These are phyloP conservation scores for Suillus subalutaceus DNA, from an alignment of 768 basidiomycete species.

Conservation along the genomic window DNA sequence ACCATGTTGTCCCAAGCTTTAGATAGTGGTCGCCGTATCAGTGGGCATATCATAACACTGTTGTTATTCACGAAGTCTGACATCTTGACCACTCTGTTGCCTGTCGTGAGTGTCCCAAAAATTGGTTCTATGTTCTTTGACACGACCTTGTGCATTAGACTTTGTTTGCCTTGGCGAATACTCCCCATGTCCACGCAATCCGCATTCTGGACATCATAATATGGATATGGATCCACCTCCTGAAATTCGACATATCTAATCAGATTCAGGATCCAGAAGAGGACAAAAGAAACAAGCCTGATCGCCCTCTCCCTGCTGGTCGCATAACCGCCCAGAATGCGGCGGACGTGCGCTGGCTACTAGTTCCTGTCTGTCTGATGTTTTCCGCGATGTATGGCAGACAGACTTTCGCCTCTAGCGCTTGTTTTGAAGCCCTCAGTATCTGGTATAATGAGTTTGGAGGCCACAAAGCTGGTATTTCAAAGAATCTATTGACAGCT, in stretches of 20 bases:
- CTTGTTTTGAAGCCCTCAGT: slow-evolving; percentile 25
- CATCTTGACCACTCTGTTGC: slow-evolving; percentile 10
- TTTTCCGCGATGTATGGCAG: slow-evolving; percentile 30
- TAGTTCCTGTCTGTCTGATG: slow-evolving; percentile 29
- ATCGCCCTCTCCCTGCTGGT: slow-evolving; percentile 41
- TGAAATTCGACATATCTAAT: slow-evolving; percentile 41
- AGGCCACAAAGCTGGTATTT: slow-evolving; percentile 25
- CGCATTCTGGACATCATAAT: slow-evolving; percentile 25
- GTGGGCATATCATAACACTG: slow-evolving; percentile 16
- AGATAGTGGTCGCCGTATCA: slow-evolving; percentile 2
- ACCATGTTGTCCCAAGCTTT: slow-evolving; percentile 4
- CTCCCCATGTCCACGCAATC: slow-evolving; percentile 17
- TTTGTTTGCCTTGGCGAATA: slow-evolving; percentile 26
- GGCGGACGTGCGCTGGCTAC: slow-evolving; percentile 30
- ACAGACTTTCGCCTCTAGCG: slow-evolving; percentile 29
- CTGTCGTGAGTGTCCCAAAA: slow-evolving; percentile 2
- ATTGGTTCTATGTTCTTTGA: neutral
- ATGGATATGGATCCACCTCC: slow-evolving; percentile 44
- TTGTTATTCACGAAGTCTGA: slow-evolving; percentile 15
- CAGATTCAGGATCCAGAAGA: slow-evolving; percentile 38
- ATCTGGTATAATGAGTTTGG: slow-evolving; percentile 36
- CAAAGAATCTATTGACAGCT: slow-evolving; percentile 27
- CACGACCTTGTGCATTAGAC: slow-evolving; percentile 20
- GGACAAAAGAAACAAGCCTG: slow-evolving; percentile 39
- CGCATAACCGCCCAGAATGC: slow-evolving; percentile 37